Percentiles rank a stretch among this genome's conserved stretches.
phyloP scores from a whole-genome alignment of 352 stramenopile species.

The Pythium volutum region DNA sequence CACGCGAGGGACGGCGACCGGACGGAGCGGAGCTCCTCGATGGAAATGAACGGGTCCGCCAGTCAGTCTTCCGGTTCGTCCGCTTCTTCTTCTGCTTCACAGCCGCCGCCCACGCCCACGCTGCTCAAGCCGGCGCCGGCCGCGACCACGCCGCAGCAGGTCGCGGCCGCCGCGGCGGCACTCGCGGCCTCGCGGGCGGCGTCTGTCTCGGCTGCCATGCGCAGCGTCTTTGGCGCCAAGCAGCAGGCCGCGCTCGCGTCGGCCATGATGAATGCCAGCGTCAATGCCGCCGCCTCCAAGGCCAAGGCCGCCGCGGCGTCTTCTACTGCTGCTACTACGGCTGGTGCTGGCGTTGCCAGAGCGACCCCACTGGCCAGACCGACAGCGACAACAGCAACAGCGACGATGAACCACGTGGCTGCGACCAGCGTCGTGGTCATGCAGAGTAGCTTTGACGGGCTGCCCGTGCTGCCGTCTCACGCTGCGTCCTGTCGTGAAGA shows the following conservation, averaged over 20 bases:
- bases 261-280: slow-evolving; percentile 18
- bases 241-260: slow-evolving; percentile 13
- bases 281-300: slow-evolving; percentile 8
- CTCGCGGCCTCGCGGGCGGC: slow-evolving; percentile 24
- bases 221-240: slow-evolving; percentile 24
- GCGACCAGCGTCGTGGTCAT: slow-evolving; percentile 17
- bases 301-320: neutral
- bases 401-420: neutral
- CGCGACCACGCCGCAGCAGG: slow-evolving; percentile 22
- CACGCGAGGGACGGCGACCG: neutral
- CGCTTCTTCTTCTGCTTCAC: neutral
- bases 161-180: slow-evolving; percentile 20
- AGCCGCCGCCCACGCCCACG: neutral
- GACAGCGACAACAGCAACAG: too few relatives aligned
- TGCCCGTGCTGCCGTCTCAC: slow-evolving; percentile 24
- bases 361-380: neutral
- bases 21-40: neutral
- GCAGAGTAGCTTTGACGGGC: slow-evolving; percentile 24
- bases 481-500: slow-evolving; percentile 1
- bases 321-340: neutral
- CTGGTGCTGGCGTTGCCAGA: neutral
- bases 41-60: slow-evolving; percentile 24
- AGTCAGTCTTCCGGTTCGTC: slow-evolving; percentile 16
- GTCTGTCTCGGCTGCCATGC: slow-evolving; percentile 22
- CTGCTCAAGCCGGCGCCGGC: slow-evolving; percentile 5